These are phyloP conservation scores for Cladophialophora immunda DNA, from an alignment of 2,329 filamentous ascomycete species.

Conservation along the genomic window DNA sequence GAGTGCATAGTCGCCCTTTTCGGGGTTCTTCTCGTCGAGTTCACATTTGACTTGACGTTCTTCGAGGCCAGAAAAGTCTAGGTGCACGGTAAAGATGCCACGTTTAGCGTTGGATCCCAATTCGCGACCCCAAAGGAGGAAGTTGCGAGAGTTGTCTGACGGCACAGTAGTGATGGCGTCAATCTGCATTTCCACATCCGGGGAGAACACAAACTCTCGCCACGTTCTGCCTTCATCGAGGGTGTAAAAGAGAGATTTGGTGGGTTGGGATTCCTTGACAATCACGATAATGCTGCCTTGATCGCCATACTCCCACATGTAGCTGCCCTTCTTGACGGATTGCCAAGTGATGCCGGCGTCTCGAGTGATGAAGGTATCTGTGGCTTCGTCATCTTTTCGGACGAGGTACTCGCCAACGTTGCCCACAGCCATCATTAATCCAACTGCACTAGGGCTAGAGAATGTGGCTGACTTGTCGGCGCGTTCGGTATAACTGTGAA, in stretches of 20 bases:
- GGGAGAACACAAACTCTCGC: constrained; percentile 75
- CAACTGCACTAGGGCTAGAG: constrained; percentile 86
- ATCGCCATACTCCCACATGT: constrained; percentile 95
- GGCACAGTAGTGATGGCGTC: constrained; percentile 86
- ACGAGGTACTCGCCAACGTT: constrained; percentile 82
- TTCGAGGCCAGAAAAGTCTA: constrained; percentile 87
- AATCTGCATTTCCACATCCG: constrained; percentile 74
- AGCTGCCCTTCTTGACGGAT: constrained; percentile 83
- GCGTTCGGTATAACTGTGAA: constrained; percentile 96
- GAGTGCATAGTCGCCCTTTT: constrained; percentile 76
- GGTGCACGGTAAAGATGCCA: constrained; percentile 75
- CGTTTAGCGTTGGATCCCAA: constrained; percentile 51
- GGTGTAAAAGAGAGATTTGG: constrained; percentile 76
- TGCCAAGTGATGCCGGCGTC: constrained; percentile 93
- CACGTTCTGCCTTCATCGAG: constrained; percentile 83
- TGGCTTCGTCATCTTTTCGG: constrained; percentile 76
- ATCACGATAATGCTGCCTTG: constrained; percentile 93
- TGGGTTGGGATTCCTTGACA: constrained; percentile 74
- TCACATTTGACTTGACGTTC: constrained; percentile 72
- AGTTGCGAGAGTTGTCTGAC: constrained; percentile 88
- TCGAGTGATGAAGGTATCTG: constrained; percentile 87
- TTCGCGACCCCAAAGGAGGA: constrained; percentile 83
- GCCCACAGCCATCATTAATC: constrained; percentile 88
- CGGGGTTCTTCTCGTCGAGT: constrained; percentile 67
- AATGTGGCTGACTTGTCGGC: constrained; percentile 82